These are phyloP conservation scores for Schwanniomyces vanrijiae DNA, from an alignment of 805 yeast genomes.

Conservation along the genomic window DNA sequence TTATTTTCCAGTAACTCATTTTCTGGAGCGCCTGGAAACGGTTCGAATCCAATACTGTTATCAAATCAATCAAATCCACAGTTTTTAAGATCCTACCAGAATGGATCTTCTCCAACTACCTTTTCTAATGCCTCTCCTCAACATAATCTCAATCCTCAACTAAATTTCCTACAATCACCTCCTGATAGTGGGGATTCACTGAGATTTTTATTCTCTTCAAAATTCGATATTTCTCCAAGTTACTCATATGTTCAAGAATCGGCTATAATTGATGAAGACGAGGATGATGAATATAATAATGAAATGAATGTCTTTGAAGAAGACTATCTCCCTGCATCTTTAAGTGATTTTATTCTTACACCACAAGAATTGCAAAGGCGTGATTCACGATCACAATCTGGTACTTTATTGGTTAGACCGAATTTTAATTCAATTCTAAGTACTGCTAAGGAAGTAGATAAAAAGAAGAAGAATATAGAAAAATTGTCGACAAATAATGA, in stretches of 20 bases:
- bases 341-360: slow-evolving; percentile 72
- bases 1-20: neutral
- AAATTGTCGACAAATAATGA: neutral
- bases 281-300: slow-evolving; percentile 20
- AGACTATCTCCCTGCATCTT: slow-evolving; percentile 78
- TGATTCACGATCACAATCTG: slow-evolving; percentile 58
- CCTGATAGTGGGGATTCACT: slow-evolving; percentile 4
- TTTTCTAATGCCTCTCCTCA: slow-evolving; percentile 7
- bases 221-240: slow-evolving; percentile 10
- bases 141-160: neutral
- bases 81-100: slow-evolving; percentile 11
- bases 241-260: slow-evolving; percentile 8
- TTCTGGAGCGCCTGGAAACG: neutral
- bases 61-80: neutral
- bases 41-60: slow-evolving; percentile 1
- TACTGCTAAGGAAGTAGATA: slow-evolving; percentile 4
- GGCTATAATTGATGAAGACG: slow-evolving; percentile 38
- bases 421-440: slow-evolving; percentile 14
- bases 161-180: slow-evolving; percentile 9
- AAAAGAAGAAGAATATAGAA: neutral
- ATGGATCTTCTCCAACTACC: slow-evolving; percentile 11
- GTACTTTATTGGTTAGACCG: slow-evolving; percentile 40
- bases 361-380: slow-evolving; percentile 74
- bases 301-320: slow-evolving; percentile 48
- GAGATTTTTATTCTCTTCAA: slow-evolving; percentile 8